Evolutionary conservation across 306 rosid species (phyloP).

Genomic region (Arachis stenosperma): DNA sequence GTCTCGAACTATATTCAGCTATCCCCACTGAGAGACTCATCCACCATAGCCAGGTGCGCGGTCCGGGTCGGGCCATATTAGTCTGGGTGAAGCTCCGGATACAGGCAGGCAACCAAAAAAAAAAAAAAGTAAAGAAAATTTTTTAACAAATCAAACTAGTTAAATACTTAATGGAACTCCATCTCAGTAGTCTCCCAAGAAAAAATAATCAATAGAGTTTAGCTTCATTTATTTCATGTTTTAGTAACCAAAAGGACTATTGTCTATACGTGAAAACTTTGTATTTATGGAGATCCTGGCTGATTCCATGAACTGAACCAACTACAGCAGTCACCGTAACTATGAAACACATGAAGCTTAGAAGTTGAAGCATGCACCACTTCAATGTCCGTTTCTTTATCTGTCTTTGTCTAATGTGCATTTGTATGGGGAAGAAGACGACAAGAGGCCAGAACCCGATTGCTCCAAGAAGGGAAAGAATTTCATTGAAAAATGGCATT

Average conservation of each 20-base stretch:
- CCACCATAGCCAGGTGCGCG: too few species aligned
- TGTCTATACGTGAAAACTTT: conserved; percentile 49
- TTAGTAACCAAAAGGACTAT: conserved; percentile 8
- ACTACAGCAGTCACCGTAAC: conserved; percentile 51
- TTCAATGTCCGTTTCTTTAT: conserved; percentile 40
- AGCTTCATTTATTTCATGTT: not conserved
- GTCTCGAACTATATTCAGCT: too few species aligned
- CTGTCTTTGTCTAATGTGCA: conserved; percentile 61
- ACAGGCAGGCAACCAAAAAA: too few species aligned
- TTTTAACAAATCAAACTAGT: too few species aligned
- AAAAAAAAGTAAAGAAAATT: too few species aligned
- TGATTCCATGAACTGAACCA: conserved; percentile 56
- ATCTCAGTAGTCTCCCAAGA: too few species aligned
- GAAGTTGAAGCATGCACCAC: conserved; percentile 61
- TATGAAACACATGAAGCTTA: conserved; percentile 52
- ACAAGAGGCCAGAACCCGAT: conserved; percentile 65
- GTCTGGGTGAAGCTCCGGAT: too few species aligned
- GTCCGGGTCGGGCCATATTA: too few species aligned
- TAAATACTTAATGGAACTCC: too few species aligned
- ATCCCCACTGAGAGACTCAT: too few species aligned
- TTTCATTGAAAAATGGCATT: conserved; percentile 66
- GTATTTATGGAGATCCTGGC: conserved; percentile 44
- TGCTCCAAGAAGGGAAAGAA: conserved; percentile 71
- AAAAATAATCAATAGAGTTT: not conserved
- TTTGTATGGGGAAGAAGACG: conserved; percentile 69